phyloP scores from a whole-genome alignment of 1,284 basidiomycete species.

The Cystodermella granulosa region DNA sequence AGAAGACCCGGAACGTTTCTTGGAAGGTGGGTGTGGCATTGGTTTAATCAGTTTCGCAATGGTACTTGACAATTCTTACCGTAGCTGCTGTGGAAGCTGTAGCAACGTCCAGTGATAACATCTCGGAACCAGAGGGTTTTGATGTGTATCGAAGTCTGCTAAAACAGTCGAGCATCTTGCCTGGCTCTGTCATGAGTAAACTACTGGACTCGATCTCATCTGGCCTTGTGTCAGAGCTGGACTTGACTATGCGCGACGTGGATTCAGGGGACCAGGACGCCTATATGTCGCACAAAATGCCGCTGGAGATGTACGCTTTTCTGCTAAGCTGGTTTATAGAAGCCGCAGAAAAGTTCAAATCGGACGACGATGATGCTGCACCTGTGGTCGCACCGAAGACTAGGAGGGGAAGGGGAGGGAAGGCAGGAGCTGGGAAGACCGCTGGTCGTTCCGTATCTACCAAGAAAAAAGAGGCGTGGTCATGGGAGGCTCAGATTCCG shows the following conservation, averaged over 20 bases:
- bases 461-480: constrained; percentile 56
- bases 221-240: constrained; percentile 65
- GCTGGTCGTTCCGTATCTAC: constrained; percentile 36
- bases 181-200: constrained; percentile 64
- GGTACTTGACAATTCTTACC: constrained; percentile 4
- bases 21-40: constrained; percentile 2
- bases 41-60: no score
- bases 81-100: constrained; percentile 71
- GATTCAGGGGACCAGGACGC: constrained; percentile 69
- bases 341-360: constrained; percentile 70
- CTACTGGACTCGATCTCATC: constrained; percentile 73
- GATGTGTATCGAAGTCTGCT: constrained; percentile 76
- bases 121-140: constrained; percentile 63
- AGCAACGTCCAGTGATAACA: constrained; percentile 65
- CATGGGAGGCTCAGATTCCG: constrained; percentile 77
- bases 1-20: neutral
- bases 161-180: constrained; percentile 60
- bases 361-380: constrained; percentile 49
- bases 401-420: constrained; percentile 57
- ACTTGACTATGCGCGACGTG: constrained; percentile 60
- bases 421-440: constrained; percentile 39
- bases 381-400: constrained; percentile 48
- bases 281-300: constrained; percentile 62
- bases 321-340: constrained; percentile 80
- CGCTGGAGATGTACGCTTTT: constrained; percentile 86